These are phyloP conservation scores for Cryptosporidium sp. DNA, from an alignment of 169 alveolate genomes.

Conservation along the genomic window DNA sequence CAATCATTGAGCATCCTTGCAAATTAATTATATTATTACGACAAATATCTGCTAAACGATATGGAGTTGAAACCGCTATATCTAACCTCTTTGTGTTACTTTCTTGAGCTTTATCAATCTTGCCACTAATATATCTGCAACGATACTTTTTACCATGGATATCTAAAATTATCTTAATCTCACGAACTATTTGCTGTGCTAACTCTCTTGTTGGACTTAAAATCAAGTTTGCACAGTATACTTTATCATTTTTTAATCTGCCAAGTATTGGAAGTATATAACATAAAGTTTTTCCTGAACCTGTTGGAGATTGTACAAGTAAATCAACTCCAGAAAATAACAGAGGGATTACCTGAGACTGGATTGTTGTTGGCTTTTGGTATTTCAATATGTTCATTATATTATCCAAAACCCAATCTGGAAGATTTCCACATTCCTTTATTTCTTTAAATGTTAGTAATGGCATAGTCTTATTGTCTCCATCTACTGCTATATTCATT, in stretches of 20 bases:
- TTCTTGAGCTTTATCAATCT: constrained; percentile 39
- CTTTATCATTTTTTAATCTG: constrained; percentile 30
- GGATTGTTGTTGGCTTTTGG: constrained; percentile 85
- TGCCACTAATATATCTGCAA: constrained; percentile 62
- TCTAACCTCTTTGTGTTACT: constrained; percentile 55
- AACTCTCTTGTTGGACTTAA: constrained; percentile 92
- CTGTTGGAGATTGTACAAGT: constrained; percentile 90
- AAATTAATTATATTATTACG: constrained; percentile 77
- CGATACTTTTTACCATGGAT: constrained; percentile 60
- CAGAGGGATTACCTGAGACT: constrained; percentile 85
- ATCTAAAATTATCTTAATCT: constrained; percentile 79
- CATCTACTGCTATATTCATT: constrained; percentile 49
- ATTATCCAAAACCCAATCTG: constrained; percentile 47
- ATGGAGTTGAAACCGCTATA: constrained; percentile 80
- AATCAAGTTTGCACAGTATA: constrained; percentile 77
- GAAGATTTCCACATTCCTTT: constrained; percentile 7
- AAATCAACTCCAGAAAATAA: constrained; percentile 82
- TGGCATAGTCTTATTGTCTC: constrained; percentile 57
- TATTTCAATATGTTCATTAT: constrained; percentile 36
- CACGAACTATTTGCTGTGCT: constrained; percentile 84
- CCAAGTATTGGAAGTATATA: constrained; percentile 90
- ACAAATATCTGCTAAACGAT: constrained; percentile 81
- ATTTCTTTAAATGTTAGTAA: constrained; percentile 41
- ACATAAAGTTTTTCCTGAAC: constrained; percentile 92
- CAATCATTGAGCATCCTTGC: constrained; percentile 80